These are phyloP conservation scores for Dioszegia crocea DNA, from an alignment of 768 basidiomycete species.

Conservation along the genomic window DNA sequence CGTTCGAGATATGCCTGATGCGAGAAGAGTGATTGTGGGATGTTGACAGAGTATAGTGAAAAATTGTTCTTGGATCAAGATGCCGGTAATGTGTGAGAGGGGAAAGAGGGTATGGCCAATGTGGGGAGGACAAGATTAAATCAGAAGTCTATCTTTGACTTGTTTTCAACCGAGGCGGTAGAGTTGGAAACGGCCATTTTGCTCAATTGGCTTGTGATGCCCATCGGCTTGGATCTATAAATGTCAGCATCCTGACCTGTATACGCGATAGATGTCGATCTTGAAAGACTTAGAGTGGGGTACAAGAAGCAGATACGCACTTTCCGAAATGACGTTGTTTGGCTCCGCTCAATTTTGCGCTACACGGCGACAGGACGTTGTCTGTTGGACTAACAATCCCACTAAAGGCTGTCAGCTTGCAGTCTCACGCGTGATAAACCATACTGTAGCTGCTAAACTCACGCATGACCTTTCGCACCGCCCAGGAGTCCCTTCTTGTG, in stretches of 20 bases:
- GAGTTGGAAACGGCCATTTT: constrained; percentile 34
- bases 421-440: background rate
- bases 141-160: constrained; percentile 40
- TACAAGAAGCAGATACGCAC: no score
- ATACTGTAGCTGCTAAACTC: no score
- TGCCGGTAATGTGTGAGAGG: background rate
- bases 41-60: no score
- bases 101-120: background rate
- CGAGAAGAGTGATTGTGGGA: no score
- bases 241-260: no score
- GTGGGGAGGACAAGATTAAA: background rate
- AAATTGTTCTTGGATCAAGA: no score
- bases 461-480: constrained; percentile 24
- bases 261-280: no score
- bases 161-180: constrained; percentile 11
- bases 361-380: constrained; percentile 50
- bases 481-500: constrained; percentile 43
- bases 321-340: constrained; percentile 51
- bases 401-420: constrained; percentile 10
- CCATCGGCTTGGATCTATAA: constrained; percentile 31
- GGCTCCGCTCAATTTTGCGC: constrained; percentile 48
- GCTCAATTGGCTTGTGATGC: constrained; percentile 30
- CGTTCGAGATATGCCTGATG: no score
- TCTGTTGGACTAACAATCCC: constrained; percentile 50
- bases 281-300: no score